Conservation (phyloP, 768 basidiomycete genomes). For the Lentinus tigrinus region DNA sequence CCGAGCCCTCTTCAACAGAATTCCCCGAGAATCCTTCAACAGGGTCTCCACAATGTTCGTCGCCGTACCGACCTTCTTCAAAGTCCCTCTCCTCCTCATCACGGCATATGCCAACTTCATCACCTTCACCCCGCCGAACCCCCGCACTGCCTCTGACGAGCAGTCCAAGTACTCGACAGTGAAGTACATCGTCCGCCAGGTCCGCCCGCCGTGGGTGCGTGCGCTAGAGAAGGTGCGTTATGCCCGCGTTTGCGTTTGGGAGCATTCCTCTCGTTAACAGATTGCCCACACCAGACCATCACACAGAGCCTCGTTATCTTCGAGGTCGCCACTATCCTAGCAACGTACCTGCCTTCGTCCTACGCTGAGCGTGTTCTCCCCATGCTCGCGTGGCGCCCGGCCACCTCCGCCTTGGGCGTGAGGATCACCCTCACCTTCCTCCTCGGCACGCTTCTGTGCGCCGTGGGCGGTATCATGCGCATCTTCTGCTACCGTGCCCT, state of each 20-base stretch:
- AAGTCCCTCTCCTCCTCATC: constrained; percentile 3
- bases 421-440: constrained; percentile 10
- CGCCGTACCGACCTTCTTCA: background rate
- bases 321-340: constrained; percentile 8
- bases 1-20: background rate
- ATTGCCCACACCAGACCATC: background rate
- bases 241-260: background rate
- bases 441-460: background rate
- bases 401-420: constrained; percentile 1
- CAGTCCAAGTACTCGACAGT: constrained; percentile 7
- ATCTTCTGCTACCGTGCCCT: constrained; percentile 17
- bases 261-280: background rate
- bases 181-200: constrained; percentile 8
- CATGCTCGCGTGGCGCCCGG: constrained; percentile 7
- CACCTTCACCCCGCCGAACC: constrained; percentile 8
- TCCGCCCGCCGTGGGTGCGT: constrained; percentile 9
- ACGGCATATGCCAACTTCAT: constrained; percentile 9
- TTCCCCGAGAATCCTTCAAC: background rate
- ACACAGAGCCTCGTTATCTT: constrained; percentile 4
- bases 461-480: constrained; percentile 9
- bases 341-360: background rate
- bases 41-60: background rate
- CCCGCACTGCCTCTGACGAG: constrained; percentile 4
- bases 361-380: background rate
- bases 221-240: constrained; percentile 2